Conservation (phyloP, 2,329 filamentous ascomycete genomes). For the Trichoderma harzianum region DNA sequence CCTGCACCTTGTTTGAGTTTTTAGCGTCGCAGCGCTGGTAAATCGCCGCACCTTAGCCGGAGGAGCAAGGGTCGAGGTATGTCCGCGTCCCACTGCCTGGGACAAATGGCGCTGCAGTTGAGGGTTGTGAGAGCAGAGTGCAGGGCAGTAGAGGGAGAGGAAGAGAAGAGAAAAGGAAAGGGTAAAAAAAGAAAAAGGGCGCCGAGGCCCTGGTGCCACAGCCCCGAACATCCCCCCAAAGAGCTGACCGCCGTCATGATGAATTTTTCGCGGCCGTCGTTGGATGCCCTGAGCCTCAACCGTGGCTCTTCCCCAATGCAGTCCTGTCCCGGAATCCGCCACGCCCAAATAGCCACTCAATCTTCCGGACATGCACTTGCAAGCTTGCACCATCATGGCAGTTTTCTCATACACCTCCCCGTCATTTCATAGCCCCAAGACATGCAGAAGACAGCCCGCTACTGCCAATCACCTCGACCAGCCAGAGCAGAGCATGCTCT, state of each 20-base stretch:
- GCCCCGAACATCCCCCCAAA: neutral
- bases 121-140: neutral
- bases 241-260: conserved; percentile 12
- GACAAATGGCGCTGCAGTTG: neutral
- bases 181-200: neutral
- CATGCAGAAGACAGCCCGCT: conserved; percentile 5
- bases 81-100: conserved; percentile 13
- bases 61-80: conserved; percentile 23
- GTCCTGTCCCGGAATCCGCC: conserved; percentile 2
- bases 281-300: conserved; percentile 6
- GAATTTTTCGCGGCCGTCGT: neutral
- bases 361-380: conserved; percentile 17
- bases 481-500: conserved; percentile 1
- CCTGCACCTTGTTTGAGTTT: conserved; percentile 36
- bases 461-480: neutral
- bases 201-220: neutral
- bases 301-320: conserved; percentile 6
- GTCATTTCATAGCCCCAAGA: conserved; percentile 24
- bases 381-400: conserved; percentile 6
- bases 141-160: neutral
- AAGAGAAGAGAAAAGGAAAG: neutral
- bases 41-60: conserved; percentile 42
- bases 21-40: conserved; percentile 35
- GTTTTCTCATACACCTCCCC: conserved; percentile 20
- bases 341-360: neutral